These are phyloP conservation scores for Ceratobasidium theobromae DNA, from an alignment of 1,284 basidiomycete species.

Conservation along the genomic window DNA sequence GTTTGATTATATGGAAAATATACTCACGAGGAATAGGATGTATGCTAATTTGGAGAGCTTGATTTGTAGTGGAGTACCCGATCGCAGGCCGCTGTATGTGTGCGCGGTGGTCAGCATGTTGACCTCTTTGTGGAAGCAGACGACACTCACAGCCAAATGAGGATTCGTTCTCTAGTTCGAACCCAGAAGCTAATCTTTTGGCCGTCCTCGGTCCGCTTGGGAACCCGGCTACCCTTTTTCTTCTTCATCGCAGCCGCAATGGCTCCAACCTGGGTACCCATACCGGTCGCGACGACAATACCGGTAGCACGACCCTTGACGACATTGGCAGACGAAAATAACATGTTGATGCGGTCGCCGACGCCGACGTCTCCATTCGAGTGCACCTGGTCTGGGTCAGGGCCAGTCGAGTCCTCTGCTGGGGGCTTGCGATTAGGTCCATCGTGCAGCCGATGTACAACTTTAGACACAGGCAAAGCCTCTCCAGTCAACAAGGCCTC, in stretches of 20 bases:
- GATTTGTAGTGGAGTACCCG: conserved; percentile 33
- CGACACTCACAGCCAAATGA: conserved; percentile 26
- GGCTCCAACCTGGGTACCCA: conserved; percentile 33
- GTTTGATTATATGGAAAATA: not conserved
- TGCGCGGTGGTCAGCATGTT: not conserved
- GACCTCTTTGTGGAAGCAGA: not conserved
- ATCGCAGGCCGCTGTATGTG: conserved; percentile 15
- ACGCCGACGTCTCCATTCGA: conserved; percentile 30
- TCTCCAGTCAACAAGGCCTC: conserved; percentile 35
- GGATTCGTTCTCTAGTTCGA: not conserved
- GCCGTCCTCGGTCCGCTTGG: conserved; percentile 9
- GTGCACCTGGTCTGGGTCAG: conserved; percentile 20
- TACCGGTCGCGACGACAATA: conserved; percentile 34
- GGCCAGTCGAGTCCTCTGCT: conserved; percentile 21
- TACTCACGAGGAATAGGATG: conserved; percentile 52
- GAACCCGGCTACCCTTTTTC: not conserved
- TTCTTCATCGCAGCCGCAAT: conserved; percentile 28
- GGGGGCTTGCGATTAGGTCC: conserved; percentile 12
- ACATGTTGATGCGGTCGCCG: conserved; percentile 35
- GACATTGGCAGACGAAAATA: conserved; percentile 35
- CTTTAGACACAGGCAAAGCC: conserved; percentile 34
- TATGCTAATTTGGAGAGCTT: conserved; percentile 55
- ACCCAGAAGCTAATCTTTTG: not conserved
- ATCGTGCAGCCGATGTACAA: conserved; percentile 14
- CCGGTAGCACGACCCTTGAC: conserved; percentile 36